Percentiles rank a stretch among this genome's conserved stretches.
Evolutionary conservation across 83 land plant genomes (phyloP).

Genomic region (Thuja plicata): DNA sequence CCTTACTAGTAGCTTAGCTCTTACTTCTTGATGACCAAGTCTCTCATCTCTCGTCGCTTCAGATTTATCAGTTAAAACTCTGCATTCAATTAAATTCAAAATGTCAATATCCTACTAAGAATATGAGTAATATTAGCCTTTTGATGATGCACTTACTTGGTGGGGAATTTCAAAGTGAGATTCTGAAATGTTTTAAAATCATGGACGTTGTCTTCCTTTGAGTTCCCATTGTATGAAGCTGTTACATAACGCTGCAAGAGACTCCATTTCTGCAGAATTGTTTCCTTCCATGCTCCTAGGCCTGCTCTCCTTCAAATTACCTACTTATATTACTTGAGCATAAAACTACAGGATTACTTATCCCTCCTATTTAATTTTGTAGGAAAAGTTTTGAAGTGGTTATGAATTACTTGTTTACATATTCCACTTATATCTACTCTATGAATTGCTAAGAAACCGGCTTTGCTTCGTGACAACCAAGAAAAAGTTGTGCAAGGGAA

Average conservation of each 20-base stretch:
- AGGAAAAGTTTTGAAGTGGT: neutral
- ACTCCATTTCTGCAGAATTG: neutral
- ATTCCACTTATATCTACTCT: too few relatives aligned
- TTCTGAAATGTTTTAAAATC: constrained; percentile 17
- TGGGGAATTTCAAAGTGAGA: neutral
- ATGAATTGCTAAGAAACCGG: too few relatives aligned
- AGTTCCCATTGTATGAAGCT: constrained; percentile 10
- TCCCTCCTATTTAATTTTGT: neutral
- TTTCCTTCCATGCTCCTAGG: too few relatives aligned
- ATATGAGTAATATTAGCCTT: too few relatives aligned
- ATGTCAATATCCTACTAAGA: too few relatives aligned
- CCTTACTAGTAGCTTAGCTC: too few relatives aligned
- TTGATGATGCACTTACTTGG: neutral
- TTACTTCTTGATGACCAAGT: too few relatives aligned
- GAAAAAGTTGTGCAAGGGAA: neutral
- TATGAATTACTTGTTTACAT: neutral
- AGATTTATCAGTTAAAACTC: too few relatives aligned
- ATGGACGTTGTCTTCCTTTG: neutral
- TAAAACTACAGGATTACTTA: neutral
- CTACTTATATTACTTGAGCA: neutral
- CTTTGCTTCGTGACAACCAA: too few relatives aligned
- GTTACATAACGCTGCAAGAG: neutral
- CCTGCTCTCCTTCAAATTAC: neutral
- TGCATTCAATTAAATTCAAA: too few relatives aligned
- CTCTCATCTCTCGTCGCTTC: too few relatives aligned